Percentiles rank a stretch among this genome's conserved stretches.
These are phyloP conservation scores for Penicillium sp. DNA, from an alignment of 2,329 filamentous ascomycete genomes.

Conservation along the genomic window DNA sequence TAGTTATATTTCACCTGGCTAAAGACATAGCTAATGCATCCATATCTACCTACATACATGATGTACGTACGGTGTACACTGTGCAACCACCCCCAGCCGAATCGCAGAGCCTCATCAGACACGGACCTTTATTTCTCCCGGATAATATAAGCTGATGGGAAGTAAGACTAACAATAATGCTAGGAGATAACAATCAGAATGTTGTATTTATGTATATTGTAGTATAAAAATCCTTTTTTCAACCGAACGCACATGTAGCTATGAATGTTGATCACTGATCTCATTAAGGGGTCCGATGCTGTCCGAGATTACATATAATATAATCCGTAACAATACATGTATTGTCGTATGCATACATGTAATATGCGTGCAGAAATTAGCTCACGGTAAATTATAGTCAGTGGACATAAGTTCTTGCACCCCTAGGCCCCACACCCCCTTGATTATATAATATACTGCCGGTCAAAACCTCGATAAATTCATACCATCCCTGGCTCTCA, in stretches of 20 bases:
- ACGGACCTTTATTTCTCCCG: not conserved
- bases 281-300: constrained; percentile 13
- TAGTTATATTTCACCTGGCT: not conserved
- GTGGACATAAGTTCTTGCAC: no score
- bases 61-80: not conserved
- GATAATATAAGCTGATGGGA: not conserved
- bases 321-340: no score
- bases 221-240: not conserved
- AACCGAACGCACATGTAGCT: not conserved
- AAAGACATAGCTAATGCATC: not conserved
- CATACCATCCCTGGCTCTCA: no score
- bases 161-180: not conserved
- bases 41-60: not conserved
- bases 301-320: constrained; percentile 19
- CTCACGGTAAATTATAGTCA: not conserved
- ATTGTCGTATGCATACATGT: no score
- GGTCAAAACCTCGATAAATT: no score
- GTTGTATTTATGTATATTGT: no score
- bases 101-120: not conserved
- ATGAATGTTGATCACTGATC: not conserved
- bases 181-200: not conserved
- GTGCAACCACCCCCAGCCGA: no score
- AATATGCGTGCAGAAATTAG: no score
- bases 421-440: no score
- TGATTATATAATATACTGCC: no score